Conservation (phyloP, 1,139 yeast genomes). For the Pichia kudriavzevii region DNA sequence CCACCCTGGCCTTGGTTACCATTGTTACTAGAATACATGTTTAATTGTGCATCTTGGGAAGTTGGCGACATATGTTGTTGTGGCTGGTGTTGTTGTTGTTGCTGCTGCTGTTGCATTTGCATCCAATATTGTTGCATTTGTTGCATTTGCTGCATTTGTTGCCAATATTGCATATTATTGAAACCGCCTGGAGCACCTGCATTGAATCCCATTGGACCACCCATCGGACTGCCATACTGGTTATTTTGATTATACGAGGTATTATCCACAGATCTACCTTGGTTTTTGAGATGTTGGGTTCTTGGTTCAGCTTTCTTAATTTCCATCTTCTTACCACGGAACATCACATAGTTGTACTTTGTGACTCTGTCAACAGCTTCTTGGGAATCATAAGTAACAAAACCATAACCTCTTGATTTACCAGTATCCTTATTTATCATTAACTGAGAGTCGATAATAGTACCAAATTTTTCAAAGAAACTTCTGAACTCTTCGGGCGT, state of each 20-base stretch:
- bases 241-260: neutral
- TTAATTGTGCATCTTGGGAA: slow-evolving; percentile 15
- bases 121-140: slow-evolving; percentile 33
- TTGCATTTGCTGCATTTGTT: slow-evolving; percentile 45
- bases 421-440: slow-evolving; percentile 99
- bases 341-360: slow-evolving; percentile 69
- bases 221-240: slow-evolving; percentile 2
- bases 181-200: slow-evolving; percentile 23
- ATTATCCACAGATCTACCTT: slow-evolving; percentile 29
- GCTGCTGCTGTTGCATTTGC: slow-evolving; percentile 22
- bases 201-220: slow-evolving; percentile 1
- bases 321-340: slow-evolving; percentile 89
- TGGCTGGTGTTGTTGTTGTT: slow-evolving; percentile 19
- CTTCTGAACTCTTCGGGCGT: slow-evolving; percentile 86
- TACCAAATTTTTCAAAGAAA: slow-evolving; percentile 86
- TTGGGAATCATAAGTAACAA: slow-evolving; percentile 92
- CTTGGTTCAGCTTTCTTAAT: slow-evolving; percentile 98
- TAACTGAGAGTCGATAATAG: slow-evolving; percentile 90
- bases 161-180: slow-evolving; percentile 70
- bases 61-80: slow-evolving; percentile 14
- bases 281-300: slow-evolving; percentile 36
- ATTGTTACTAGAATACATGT: slow-evolving; percentile 16
- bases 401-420: slow-evolving; percentile 95
- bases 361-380: slow-evolving; percentile 92
- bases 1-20: slow-evolving; percentile 17